Evolutionary conservation across 192 early-diverging fungal genomes (phyloP).

Genomic region (Piromyces sp.): DNA sequence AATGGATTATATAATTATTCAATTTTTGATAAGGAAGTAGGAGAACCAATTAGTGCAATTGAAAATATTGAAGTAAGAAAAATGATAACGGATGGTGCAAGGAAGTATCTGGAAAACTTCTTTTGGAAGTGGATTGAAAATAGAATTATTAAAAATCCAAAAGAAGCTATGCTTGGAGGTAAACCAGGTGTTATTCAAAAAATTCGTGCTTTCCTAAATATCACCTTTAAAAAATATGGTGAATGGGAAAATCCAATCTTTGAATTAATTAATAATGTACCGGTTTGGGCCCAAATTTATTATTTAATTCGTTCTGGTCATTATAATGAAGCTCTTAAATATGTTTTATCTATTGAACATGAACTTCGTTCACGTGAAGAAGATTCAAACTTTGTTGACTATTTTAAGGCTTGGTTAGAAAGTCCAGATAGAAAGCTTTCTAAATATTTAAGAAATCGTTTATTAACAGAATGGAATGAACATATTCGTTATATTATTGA

Average conservation of each 20-base stretch:
- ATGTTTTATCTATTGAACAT: constrained; percentile 13
- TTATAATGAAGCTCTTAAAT: constrained; percentile 44
- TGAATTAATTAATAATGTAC: constrained; percentile 27
- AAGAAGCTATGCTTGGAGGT: background rate
- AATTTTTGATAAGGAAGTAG: background rate
- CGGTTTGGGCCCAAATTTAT: constrained; percentile 79
- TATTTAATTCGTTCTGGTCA: constrained; percentile 63
- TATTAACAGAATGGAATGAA: constrained; percentile 38
- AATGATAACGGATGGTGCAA: background rate
- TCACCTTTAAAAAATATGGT: constrained; percentile 42
- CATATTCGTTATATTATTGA: constrained; percentile 18
- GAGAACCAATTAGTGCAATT: background rate
- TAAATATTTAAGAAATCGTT: constrained; percentile 21
- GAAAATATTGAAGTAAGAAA: background rate
- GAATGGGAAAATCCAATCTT: constrained; percentile 13
- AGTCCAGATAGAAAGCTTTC: constrained; percentile 21
- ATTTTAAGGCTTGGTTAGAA: constrained; percentile 45
- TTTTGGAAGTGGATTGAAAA: background rate
- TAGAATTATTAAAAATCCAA: background rate
- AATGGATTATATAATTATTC: background rate
- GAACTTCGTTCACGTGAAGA: constrained; percentile 16
- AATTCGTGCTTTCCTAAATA: constrained; percentile 50
- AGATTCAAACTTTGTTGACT: constrained; percentile 46
- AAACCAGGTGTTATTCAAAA: constrained; percentile 8
- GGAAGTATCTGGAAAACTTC: background rate